Evolutionary conservation across 805 yeast genomes (phyloP).

Genomic region (Saccharomycopsis babjevae): DNA sequence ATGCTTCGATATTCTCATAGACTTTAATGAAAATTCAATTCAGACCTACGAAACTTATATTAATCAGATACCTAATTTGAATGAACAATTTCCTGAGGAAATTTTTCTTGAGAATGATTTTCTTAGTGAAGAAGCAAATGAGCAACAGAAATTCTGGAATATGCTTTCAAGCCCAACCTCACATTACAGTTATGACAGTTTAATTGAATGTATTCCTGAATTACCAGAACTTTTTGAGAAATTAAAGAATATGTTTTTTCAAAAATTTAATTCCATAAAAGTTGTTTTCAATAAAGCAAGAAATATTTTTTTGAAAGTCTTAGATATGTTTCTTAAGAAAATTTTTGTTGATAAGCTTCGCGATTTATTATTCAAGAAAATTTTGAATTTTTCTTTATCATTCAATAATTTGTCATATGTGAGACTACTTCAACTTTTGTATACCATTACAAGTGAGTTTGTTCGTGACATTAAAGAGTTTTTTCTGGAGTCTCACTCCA

Average conservation of each 20-base stretch:
- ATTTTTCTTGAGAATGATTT: slow-evolving; percentile 24
- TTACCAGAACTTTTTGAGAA: slow-evolving; percentile 46
- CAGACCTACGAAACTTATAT: slow-evolving; percentile 77
- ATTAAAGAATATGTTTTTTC: slow-evolving; percentile 46
- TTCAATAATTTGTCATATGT: slow-evolving; percentile 62
- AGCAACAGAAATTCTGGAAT: slow-evolving; percentile 42
- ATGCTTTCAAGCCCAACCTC: slow-evolving; percentile 49
- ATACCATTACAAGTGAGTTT: slow-evolving; percentile 45
- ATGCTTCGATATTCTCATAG: slow-evolving; percentile 61
- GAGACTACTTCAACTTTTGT: slow-evolving; percentile 62
- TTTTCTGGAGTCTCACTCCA: slow-evolving; percentile 27
- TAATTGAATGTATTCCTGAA: slow-evolving; percentile 34
- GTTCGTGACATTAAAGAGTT: slow-evolving; percentile 57
- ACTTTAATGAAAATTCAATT: slow-evolving; percentile 68
- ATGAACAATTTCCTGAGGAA: slow-evolving; percentile 29
- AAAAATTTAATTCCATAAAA: slow-evolving; percentile 63
- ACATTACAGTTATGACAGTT: slow-evolving; percentile 28
- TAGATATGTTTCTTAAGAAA: slow-evolving; percentile 63
- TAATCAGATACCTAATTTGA: slow-evolving; percentile 63
- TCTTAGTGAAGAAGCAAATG: slow-evolving; percentile 22
- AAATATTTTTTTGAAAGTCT: slow-evolving; percentile 53
- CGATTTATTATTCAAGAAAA: slow-evolving; percentile 30
- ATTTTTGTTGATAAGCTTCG: slow-evolving; percentile 36
- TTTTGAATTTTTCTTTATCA: slow-evolving; percentile 54
- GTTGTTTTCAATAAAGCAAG: slow-evolving; percentile 68